These are phyloP conservation scores for Raphanus raphanistrum DNA, from an alignment of 345 rosid species.

Conservation along the genomic window DNA sequence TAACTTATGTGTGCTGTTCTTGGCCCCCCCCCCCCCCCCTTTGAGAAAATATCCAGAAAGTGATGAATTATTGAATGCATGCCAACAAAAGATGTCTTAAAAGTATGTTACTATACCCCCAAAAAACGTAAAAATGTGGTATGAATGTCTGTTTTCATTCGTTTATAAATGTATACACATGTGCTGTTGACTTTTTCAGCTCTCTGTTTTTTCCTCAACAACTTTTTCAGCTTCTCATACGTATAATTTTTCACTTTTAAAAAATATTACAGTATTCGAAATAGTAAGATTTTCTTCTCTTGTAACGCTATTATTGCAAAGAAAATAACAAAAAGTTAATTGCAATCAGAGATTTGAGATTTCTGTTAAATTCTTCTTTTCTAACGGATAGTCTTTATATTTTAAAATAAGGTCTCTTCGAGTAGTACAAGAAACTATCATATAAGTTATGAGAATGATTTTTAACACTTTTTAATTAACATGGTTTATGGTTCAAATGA, in stretches of 20 bases:
- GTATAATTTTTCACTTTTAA: not conserved
- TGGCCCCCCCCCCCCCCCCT: not conserved
- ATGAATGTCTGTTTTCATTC: constrained; percentile 21
- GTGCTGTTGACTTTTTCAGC: constrained; percentile 17
- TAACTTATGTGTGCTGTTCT: not conserved
- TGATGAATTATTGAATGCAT: constrained; percentile 19
- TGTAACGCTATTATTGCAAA: not conserved
- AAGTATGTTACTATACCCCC: not conserved
- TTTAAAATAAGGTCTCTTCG: not conserved
- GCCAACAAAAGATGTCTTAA: constrained; percentile 3
- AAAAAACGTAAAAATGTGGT: not conserved
- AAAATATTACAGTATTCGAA: not conserved
- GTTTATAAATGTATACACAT: not conserved
- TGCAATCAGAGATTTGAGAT: constrained; percentile 7
- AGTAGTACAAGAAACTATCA: not conserved
- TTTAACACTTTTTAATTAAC: constrained; percentile 3
- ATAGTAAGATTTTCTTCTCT: not conserved
- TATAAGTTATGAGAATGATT: not conserved
- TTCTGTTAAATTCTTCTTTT: constrained; percentile 9
- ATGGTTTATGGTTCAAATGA: constrained; percentile 17
- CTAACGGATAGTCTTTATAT: not conserved
- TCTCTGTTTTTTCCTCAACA: not conserved
- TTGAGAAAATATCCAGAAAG: not conserved
- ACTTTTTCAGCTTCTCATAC: constrained; percentile 1
- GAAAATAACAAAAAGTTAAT: not conserved